Percentiles rank a stretch among this genome's conserved stretches.
phyloP scores from a whole-genome alignment of 192 early-diverging fungal species.

The Umbelopsis sp. region DNA sequence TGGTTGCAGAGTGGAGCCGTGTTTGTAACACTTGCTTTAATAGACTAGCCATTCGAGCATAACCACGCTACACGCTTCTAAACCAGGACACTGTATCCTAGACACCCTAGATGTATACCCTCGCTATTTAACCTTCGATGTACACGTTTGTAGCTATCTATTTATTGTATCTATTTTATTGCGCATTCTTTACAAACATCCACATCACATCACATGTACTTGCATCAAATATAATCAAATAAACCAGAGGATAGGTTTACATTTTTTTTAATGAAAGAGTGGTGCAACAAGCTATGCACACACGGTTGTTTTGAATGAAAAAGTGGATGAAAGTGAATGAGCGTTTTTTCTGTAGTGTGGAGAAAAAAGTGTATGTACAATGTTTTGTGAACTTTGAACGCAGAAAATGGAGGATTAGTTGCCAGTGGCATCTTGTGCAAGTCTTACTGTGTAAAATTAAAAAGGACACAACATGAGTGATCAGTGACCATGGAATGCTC shows the following conservation, averaged over 20 bases:
- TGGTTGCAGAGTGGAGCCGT: slow-evolving; percentile 27
- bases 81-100: not conserved
- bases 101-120: not conserved
- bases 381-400: not conserved
- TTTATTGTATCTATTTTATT: too few species aligned
- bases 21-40: slow-evolving; percentile 34
- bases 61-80: too few species aligned
- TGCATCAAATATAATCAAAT: too few species aligned
- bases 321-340: too few species aligned
- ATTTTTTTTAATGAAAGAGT: too few species aligned
- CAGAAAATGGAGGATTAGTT: not conserved
- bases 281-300: too few species aligned
- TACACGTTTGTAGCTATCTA: not conserved
- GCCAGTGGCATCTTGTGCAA: slow-evolving; percentile 8
- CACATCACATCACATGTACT: too few species aligned
- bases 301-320: too few species aligned
- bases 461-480: not conserved
- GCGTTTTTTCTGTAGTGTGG: not conserved
- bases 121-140: not conserved
- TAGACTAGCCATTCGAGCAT: slow-evolving; percentile 21
- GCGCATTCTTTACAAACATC: too few species aligned
- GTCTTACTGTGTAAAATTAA: slow-evolving; percentile 14
- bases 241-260: too few species aligned
- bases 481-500: not conserved
- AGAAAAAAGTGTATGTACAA: slow-evolving; percentile 12